phyloP scores from a whole-genome alignment of 129 eudicot genomes.

The Solidago caesia region DNA sequence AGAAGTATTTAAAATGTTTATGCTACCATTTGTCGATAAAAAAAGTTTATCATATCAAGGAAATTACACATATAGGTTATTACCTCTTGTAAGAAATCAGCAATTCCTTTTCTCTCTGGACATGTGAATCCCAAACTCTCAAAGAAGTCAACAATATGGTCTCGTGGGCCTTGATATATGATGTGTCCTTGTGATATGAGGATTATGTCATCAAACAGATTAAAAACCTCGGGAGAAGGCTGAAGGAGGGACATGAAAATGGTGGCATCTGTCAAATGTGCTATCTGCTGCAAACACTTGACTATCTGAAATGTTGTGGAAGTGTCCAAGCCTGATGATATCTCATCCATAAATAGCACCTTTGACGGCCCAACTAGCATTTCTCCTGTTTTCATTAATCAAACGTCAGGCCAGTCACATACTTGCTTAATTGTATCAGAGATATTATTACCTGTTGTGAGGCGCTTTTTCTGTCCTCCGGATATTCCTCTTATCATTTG shows the following conservation, averaged over 20 bases:
- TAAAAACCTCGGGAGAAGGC: constrained; percentile 93
- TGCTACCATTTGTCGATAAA: not conserved
- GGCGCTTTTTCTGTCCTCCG: constrained; percentile 86
- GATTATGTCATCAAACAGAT: constrained; percentile 83
- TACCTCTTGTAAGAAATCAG: constrained; percentile 99
- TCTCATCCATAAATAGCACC: constrained; percentile 87
- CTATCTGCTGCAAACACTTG: constrained; percentile 85
- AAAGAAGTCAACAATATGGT: constrained; percentile 71
- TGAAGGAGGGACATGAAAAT: constrained; percentile 90
- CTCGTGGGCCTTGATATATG: constrained; percentile 85
- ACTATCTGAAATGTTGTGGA: constrained; percentile 94
- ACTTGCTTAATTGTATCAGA: not conserved
- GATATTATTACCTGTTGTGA: constrained; percentile 52
- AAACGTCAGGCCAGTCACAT: not conserved
- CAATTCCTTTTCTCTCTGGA: constrained; percentile 88
- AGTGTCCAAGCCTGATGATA: constrained; percentile 95
- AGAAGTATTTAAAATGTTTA: not conserved
- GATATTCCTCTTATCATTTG: constrained; percentile 87
- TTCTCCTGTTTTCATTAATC: constrained; percentile 48
- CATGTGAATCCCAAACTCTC: constrained; percentile 77
- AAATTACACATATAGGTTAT: constrained; percentile 2
- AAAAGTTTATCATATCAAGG: not conserved
- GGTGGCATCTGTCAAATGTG: constrained; percentile 69
- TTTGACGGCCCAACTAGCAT: constrained; percentile 93
- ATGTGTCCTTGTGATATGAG: constrained; percentile 85